A percentile compares a stretch with the other conserved stretches of the same genome.
Evolutionary conservation across 345 rosid species (phyloP).

Genomic region (Syzygium grande): DNA sequence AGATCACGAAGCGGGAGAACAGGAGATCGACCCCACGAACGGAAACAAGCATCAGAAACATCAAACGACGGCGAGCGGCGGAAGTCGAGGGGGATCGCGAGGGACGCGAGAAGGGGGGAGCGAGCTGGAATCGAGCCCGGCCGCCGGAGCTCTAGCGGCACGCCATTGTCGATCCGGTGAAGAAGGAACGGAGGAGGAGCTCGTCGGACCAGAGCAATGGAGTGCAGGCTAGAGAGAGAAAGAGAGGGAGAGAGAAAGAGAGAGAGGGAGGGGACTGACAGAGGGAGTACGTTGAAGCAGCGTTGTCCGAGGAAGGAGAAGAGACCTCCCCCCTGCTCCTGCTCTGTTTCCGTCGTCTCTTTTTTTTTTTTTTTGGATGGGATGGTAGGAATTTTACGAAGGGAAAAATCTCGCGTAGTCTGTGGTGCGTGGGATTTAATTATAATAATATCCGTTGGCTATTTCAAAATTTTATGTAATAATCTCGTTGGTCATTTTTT

Average conservation of each 20-base stretch:
- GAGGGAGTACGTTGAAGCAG: background rate
- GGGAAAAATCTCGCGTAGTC: too few species aligned
- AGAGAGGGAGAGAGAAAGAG: background rate
- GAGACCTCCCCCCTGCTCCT: background rate
- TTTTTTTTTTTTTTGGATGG: background rate
- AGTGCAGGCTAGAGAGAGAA: background rate
- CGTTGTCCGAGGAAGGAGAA: background rate
- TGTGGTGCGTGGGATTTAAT: too few species aligned
- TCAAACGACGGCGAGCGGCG: background rate
- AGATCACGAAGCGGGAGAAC: background rate
- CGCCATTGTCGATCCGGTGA: background rate
- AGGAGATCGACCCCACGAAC: background rate
- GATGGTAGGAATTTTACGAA: too few species aligned
- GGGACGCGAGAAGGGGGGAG: background rate
- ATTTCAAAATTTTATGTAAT: too few species aligned
- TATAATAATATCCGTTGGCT: too few species aligned
- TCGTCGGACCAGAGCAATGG: background rate
- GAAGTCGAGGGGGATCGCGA: background rate
- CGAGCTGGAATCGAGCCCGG: background rate
- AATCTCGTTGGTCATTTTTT: too few species aligned
- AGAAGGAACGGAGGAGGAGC: background rate
- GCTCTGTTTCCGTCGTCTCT: background rate
- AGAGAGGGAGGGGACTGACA: background rate
- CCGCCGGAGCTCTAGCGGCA: background rate
- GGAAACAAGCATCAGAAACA: too few species aligned